Evolutionary conservation across 805 yeast species (phyloP).

Genomic region (Lachancea waltii): DNA sequence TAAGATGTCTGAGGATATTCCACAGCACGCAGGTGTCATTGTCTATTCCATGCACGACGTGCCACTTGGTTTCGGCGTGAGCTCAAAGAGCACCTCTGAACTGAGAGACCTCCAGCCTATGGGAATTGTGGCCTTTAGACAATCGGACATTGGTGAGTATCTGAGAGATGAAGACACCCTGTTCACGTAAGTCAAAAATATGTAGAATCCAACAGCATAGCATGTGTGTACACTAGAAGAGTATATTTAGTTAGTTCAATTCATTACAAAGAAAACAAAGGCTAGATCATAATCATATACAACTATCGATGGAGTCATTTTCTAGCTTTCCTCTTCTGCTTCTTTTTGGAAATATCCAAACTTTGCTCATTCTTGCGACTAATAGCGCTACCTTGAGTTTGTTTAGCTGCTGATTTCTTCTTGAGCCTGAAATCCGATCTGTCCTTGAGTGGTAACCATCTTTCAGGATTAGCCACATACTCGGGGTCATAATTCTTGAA

Average conservation of each 20-base stretch:
- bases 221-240: neutral
- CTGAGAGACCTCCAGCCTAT: conserved; percentile 87
- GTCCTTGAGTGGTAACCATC: conserved; percentile 89
- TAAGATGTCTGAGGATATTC: conserved; percentile 93
- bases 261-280: too few relatives aligned
- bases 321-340: conserved; percentile 24
- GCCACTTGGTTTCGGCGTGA: conserved; percentile 92
- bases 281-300: neutral
- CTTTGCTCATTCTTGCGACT: conserved; percentile 31
- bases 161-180: conserved; percentile 96
- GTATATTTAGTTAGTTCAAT: too few relatives aligned
- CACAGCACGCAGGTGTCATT: conserved; percentile 95
- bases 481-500: conserved; percentile 39
- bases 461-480: conserved; percentile 53
- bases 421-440: conserved; percentile 79
- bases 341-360: conserved; percentile 25
- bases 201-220: neutral
- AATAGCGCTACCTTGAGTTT: conserved; percentile 53
- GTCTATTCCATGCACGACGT: conserved; percentile 87
- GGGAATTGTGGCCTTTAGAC: conserved; percentile 91
- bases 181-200: conserved; percentile 50
- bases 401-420: conserved; percentile 43
- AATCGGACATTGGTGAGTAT: conserved; percentile 95
- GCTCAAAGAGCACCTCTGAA: conserved; percentile 86
- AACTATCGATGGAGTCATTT: conserved; percentile 10